Evolutionary conservation across 2,329 filamentous ascomycete species (phyloP).

Genomic region (Diaporthe batatas): DNA sequence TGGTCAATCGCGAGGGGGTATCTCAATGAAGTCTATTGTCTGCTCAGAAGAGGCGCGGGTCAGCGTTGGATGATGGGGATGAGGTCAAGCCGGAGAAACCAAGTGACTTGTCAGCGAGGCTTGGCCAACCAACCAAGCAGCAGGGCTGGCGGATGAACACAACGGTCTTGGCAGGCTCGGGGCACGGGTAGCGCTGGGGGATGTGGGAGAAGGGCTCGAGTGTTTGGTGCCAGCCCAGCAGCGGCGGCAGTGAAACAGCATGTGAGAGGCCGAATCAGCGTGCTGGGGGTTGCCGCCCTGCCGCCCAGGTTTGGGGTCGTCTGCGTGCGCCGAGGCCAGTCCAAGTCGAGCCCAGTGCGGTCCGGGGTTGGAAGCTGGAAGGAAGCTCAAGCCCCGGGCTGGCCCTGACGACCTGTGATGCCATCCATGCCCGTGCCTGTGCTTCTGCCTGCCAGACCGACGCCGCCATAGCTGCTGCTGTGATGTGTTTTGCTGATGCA

Average conservation of each 20-base stretch:
- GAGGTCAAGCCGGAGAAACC: conserved; percentile 36
- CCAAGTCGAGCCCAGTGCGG: conserved; percentile 30
- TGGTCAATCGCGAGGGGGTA: conserved; percentile 37
- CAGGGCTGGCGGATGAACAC: conserved; percentile 34
- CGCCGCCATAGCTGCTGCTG: not conserved
- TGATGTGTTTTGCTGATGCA: not conserved
- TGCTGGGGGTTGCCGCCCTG: conserved; percentile 19
- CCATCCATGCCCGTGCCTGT: not conserved
- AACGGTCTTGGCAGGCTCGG: conserved; percentile 36
- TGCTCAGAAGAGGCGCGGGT: conserved; percentile 35
- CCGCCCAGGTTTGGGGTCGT: conserved; percentile 21
- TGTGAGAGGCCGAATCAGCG: conserved; percentile 34
- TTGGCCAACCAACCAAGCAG: conserved; percentile 36
- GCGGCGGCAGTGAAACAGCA: conserved; percentile 37
- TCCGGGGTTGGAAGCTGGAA: conserved; percentile 17
- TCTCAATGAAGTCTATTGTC: conserved; percentile 42
- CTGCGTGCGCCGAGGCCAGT: conserved; percentile 3
- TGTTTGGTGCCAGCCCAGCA: conserved; percentile 32
- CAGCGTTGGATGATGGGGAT: conserved; percentile 31
- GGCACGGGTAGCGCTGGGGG: not conserved
- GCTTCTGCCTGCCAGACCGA: not conserved
- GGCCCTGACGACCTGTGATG: conserved; percentile 18
- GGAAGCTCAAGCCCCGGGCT: conserved; percentile 27
- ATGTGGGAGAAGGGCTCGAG: not conserved
- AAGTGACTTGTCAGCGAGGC: conserved; percentile 38